Evolutionary conservation across 805 yeast species (phyloP), one percentile per base, ranked within the genome.

Genomic region (Kazachstania africana): DNA sequence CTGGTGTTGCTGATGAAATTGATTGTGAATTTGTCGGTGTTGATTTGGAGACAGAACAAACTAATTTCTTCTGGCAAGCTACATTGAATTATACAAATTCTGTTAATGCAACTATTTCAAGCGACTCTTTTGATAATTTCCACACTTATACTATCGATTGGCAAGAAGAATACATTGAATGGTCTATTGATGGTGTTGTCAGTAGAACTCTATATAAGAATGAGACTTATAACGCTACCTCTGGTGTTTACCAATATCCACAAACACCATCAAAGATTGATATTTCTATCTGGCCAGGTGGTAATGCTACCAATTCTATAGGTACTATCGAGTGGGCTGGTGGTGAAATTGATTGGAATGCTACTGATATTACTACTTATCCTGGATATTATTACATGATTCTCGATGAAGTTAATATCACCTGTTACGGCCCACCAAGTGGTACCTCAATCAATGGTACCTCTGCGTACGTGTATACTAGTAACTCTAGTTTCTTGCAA

Each of bases 241-340:
- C 66, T 24, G 64, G 75, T 24, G 42, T 54, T 10, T 78, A 70
- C 53, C 55, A 56, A 33, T 79, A 43, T 56, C 88, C 88, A 16
- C 82, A 77, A 55, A 78, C 88, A 1, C 88, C 88, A 8, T 59
- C 83, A 31, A 64, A 78, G 48, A 59, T 85, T 28, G 83, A 79
- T 50, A 55, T 78, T 32, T 79, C 87, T 4, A 51, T 79, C 35
- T 79, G 88, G 88, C 84, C 88, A 3, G 87, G 72, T 61, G 87
- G 85, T 55, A 65, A 59, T 38, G 39, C 67, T 8, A 46, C 63
- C 19, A 68, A 66, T 46, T 70, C 68, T 15, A 40, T 47, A 17
- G 87, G 87, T 63, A 78, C 85, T 10, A 64, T 70, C 38, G 78
- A 66, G 35, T 85, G 87, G 87, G 81, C 94, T 23, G 95, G 95